These are phyloP conservation scores for Metschnikowia anglica DNA, from an alignment of 805 yeast genomes.

Conservation along the genomic window DNA sequence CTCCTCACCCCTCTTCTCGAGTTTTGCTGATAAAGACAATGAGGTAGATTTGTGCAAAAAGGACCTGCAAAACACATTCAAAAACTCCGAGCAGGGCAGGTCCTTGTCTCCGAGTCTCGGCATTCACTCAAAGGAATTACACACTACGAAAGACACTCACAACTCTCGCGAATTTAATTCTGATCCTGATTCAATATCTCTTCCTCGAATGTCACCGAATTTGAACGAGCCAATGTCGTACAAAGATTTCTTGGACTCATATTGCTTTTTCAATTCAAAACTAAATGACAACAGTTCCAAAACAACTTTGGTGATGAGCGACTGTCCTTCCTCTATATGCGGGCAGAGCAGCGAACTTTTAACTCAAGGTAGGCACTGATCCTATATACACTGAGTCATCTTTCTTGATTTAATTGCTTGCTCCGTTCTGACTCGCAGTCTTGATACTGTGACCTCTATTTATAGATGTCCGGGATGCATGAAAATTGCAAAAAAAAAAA, in stretches of 20 bases:
- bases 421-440: no score
- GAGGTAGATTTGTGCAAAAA: background rate
- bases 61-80: background rate
- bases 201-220: conserved; percentile 4
- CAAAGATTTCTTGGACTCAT: conserved; percentile 55
- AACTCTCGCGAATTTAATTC: conserved; percentile 5
- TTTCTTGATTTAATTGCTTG: conserved; percentile 10
- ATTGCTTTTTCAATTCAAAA: conserved; percentile 52
- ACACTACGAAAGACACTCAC: background rate
- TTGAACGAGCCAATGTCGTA: conserved; percentile 50
- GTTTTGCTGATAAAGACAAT: background rate
- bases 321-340: conserved; percentile 9
- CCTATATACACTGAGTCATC: conserved; percentile 18
- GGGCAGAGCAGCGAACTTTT: background rate
- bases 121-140: background rate
- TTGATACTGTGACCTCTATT: background rate
- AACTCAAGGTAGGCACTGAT: background rate
- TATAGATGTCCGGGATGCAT: background rate
- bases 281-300: conserved; percentile 20
- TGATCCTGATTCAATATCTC: background rate
- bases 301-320: conserved; percentile 21
- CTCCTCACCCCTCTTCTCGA: conserved; percentile 33
- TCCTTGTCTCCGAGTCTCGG: conserved; percentile 1
- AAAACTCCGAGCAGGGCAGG: background rate
- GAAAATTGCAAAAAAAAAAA: background rate